phyloP scores from a whole-genome alignment of 2,329 filamentous ascomycete species.

The Aspergillus jensenii region DNA sequence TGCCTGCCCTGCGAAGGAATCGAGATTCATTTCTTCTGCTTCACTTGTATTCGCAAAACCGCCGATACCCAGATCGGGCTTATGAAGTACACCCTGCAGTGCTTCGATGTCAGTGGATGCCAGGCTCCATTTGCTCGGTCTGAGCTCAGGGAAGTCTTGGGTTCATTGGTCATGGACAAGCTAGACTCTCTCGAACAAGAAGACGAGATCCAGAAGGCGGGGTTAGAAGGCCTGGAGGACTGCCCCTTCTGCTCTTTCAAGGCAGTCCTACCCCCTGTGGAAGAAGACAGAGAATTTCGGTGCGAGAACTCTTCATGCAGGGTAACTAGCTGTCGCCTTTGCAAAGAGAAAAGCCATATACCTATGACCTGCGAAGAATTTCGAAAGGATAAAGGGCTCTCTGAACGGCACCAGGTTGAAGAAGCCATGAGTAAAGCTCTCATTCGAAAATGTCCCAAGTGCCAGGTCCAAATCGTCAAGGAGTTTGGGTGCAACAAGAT shows the following conservation, averaged over 20 bases:
- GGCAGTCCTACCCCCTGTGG: conserved; percentile 67
- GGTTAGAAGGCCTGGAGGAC: conserved; percentile 68
- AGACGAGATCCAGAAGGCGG: conserved; percentile 66
- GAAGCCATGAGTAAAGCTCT: conserved; percentile 81
- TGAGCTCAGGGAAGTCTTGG: conserved; percentile 59
- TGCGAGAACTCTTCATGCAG: conserved; percentile 68
- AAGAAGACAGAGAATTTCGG: conserved; percentile 69
- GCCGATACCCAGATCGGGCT: conserved; percentile 69
- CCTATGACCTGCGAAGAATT: conserved; percentile 71
- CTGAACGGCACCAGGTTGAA: conserved; percentile 68
- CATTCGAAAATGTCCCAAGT: conserved; percentile 67
- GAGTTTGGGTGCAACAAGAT: conserved; percentile 82
- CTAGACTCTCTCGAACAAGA: conserved; percentile 72
- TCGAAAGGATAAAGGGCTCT: conserved; percentile 58
- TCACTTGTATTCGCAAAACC: conserved; percentile 61
- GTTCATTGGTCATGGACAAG: conserved; percentile 58
- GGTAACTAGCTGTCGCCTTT: conserved; percentile 66
- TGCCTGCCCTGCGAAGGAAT: conserved; percentile 67
- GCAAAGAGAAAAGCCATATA: conserved; percentile 67
- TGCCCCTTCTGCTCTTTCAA: conserved; percentile 85
- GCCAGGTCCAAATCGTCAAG: conserved; percentile 76
- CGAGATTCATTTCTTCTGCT: conserved; percentile 67
- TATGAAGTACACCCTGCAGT: conserved; percentile 66
- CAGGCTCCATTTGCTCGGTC: conserved; percentile 57
- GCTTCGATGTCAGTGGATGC: conserved; percentile 71